Evolutionary conservation across 495 filamentous ascomycete species (phyloP), one percentile per base, ranked within the genome.

Genomic region (Durotheca rogersii): DNA sequence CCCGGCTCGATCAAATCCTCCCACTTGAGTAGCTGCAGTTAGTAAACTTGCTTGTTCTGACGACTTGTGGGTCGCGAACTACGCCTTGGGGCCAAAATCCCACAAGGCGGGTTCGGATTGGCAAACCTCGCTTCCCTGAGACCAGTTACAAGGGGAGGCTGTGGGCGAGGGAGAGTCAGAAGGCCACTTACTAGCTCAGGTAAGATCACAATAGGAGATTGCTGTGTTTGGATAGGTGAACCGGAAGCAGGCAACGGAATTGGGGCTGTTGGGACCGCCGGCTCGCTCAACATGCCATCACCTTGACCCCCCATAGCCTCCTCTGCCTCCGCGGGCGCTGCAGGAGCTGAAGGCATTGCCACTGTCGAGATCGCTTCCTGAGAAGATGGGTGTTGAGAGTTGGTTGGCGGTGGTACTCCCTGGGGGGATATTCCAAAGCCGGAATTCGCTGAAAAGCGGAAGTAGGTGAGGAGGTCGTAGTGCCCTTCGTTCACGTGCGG

Each of bases 1-100:
- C 73, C 74, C 2, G 76, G 76, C 50, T 78, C 72, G 14, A 78
- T 65, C 30, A 77, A 67, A 16, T 73, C 72, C 19, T 77, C 76
- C 76, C 76, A 79, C 9, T n/a, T n/a, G n/a, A n/a, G n/a, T n/a
- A n/a, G n/a, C n/a, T n/a, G n/a, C n/a, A n/a, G n/a, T n/a, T n/a
- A n/a, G n/a, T n/a, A n/a, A n/a, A n/a, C n/a, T n/a, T n/a, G n/a
- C n/a, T n/a, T n/a, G n/a, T n/a, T n/a, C n/a, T n/a, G n/a, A n/a
- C n/a, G n/a, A n/a, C n/a, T n/a, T n/a, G n/a, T n/a, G n/a, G n/a
- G n/a, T n/a, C n/a, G n/a, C n/a, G n/a, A n/a, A n/a, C n/a, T n/a
- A n/a, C n/a, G n/a, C n/a, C n/a, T n/a, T n/a, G n/a, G n/a, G n/a
- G n/a, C n/a, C n/a, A n/a, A n/a, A n/a, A n/a, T n/a, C n/a, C n/a